These are phyloP conservation scores for Osmanthus fragrans DNA, from an alignment of 257 asterid species.

Conservation along the genomic window DNA sequence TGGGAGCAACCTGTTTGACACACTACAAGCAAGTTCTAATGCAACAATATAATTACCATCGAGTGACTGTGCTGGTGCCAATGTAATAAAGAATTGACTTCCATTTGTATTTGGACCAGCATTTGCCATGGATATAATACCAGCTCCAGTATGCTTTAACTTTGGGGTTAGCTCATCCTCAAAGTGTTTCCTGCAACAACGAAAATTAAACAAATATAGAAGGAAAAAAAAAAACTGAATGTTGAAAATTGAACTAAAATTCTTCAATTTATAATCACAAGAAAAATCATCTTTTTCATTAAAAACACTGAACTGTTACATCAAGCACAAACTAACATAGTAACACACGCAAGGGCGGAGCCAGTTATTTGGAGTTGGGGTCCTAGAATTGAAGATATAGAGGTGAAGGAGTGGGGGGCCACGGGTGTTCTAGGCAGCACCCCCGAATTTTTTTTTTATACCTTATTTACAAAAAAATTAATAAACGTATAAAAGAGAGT, in stretches of 20 bases:
- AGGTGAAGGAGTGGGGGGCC: no score
- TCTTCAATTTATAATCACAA: background rate
- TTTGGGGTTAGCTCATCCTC: conserved; percentile 85
- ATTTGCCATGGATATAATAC: conserved; percentile 96
- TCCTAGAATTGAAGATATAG: no score
- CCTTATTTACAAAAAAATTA: no score
- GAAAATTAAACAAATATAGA: background rate
- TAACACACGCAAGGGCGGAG: no score
- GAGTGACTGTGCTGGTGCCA: conserved; percentile 93
- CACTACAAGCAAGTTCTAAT: background rate
- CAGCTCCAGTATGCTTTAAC: conserved; percentile 98
- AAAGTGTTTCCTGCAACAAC: conserved; percentile 69
- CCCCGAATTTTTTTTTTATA: no score
- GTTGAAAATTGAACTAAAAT: background rate
- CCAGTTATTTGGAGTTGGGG: no score
- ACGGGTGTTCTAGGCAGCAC: no score
- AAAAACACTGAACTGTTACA: background rate
- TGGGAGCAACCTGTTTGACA: background rate
- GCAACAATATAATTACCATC: conserved; percentile 60
- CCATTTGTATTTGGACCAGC: conserved; percentile 99
- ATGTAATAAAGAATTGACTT: conserved; percentile 92
- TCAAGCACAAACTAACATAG: background rate
- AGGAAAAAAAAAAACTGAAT: background rate
- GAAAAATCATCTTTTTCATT: background rate
- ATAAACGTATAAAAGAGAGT: no score